These are phyloP conservation scores for Hypoxylon trugodes DNA, from an alignment of 495 filamentous ascomycete species.

Conservation along the genomic window DNA sequence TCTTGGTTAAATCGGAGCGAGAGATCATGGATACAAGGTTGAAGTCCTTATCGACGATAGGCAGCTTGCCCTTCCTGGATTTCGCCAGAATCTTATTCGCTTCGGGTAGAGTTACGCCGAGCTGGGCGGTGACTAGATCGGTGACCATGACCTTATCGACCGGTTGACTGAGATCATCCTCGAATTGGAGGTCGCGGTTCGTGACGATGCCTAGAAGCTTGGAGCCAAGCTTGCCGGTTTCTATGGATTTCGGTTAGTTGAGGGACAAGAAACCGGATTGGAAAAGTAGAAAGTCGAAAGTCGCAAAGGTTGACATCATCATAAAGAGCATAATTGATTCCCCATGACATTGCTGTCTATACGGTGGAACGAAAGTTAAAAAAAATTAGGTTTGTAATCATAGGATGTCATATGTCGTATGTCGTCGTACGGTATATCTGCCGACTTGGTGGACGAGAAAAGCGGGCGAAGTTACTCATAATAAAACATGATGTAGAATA, in stretches of 20 bases:
- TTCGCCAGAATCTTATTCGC: conserved; percentile 92
- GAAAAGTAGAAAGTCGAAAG: conserved; percentile 43
- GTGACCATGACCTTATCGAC: conserved; percentile 94
- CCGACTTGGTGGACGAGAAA: background rate
- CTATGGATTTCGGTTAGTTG: conserved; percentile 57
- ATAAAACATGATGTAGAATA: conserved; percentile 23
- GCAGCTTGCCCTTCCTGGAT: conserved; percentile 99
- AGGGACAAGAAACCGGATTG: background rate
- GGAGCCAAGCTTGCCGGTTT: conserved; percentile 89
- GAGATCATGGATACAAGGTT: conserved; percentile 96
- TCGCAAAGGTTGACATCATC: conserved; percentile 41
- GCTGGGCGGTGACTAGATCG: conserved; percentile 88
- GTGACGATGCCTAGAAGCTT: conserved; percentile 98
- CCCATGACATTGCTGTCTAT: conserved; percentile 87
- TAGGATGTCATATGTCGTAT: conserved; percentile 57
- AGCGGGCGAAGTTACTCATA: conserved; percentile 29
- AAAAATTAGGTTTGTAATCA: conserved; percentile 75
- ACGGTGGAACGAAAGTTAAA: conserved; percentile 99
- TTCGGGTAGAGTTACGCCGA: conserved; percentile 84
- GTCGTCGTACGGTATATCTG: too few relatives aligned
- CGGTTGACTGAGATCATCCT: conserved; percentile 73
- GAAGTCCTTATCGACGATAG: conserved; percentile 85
- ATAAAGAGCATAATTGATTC: conserved; percentile 67
- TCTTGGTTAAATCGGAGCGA: conserved; percentile 98
- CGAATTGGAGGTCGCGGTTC: conserved; percentile 96